Evolutionary conservation across 2,329 filamentous ascomycete species (phyloP), one percentile per base, ranked within the genome.

Genomic region (Monosporascus sp.): DNA sequence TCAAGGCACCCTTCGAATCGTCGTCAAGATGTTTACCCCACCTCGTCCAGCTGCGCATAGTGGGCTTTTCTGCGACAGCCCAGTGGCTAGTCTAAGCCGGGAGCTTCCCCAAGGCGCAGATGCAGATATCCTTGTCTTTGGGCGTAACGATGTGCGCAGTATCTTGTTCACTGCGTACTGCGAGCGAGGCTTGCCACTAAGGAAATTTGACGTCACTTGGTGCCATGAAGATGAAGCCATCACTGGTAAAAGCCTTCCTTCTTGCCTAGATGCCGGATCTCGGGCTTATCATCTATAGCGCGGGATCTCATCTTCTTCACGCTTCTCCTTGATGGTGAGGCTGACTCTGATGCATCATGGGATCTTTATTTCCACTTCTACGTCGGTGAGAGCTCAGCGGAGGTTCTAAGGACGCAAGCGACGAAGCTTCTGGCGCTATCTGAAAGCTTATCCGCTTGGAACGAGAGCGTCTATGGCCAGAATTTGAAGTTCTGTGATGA

Each of bases 101-200:
- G 66, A 70, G 37, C 58, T 82, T 2, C 77, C 80, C 0, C 75
- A 75, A 9, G 79, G 77, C 4, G 56, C 74, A n/a, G 68, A 78
- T 60, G 78, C 73, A 2, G 65, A 74, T 47, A 65, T 84, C 5
- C 70, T 86, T 17, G 70, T 79, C 1, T 70, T 86, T 3, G 80
- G 78, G 2, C 82, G 78, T 52, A 79, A 80, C 11, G 82, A 86
- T 66, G 67, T 78, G 44, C 74, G 80, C 14, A 79, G 80, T 56
- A 72, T 86, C 27, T 66, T 86, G 1, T 85, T 77, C 60, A 83
- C 81, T 0, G 61, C 70, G 1, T 79, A 78, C 56, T 63, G 65
- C 1, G 71, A 81, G 48, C 59, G 61, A 38, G 70, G 65, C 1
- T 57, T 74, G 27, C 65, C 70, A 8, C 44, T 56, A 27, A 64